Conservation (phyloP, 2,329 filamentous ascomycete genomes). For the Calonectria fujianensis region DNA sequence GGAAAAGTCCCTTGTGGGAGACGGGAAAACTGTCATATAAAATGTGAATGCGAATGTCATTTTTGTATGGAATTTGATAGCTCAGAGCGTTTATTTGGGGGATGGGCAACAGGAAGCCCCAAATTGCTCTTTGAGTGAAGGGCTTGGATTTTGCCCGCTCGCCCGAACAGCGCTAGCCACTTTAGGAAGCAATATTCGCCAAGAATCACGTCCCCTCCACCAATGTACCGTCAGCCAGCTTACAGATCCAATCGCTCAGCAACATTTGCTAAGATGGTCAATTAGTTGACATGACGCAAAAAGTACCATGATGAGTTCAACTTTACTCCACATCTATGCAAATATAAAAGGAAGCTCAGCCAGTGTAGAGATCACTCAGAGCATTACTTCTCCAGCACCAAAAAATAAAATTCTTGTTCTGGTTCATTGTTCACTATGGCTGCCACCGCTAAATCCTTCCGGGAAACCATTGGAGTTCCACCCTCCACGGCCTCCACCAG, state of each 20-base stretch:
- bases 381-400: not conserved
- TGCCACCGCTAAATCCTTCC: conserved; percentile 57
- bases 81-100: not conserved
- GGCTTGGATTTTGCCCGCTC: not conserved
- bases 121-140: not conserved
- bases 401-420: not conserved
- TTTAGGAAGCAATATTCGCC: conserved; percentile 8
- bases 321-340: not conserved
- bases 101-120: not conserved
- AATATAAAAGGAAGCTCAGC: not conserved
- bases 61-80: not conserved
- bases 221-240: not conserved
- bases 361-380: not conserved
- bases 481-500: conserved; percentile 73
- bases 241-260: not conserved
- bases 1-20: too few relatives aligned
- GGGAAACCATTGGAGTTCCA: conserved; percentile 71
- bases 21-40: too few relatives aligned
- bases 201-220: not conserved
- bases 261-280: not conserved
- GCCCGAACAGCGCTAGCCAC: not conserved
- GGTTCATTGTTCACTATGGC: not conserved
- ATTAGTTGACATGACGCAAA: not conserved
- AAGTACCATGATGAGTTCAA: not conserved
- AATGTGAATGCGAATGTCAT: not conserved